These are phyloP conservation scores for Edaphochlamys debaryana DNA, from an alignment of 139 green algal species.

Conservation along the genomic window DNA sequence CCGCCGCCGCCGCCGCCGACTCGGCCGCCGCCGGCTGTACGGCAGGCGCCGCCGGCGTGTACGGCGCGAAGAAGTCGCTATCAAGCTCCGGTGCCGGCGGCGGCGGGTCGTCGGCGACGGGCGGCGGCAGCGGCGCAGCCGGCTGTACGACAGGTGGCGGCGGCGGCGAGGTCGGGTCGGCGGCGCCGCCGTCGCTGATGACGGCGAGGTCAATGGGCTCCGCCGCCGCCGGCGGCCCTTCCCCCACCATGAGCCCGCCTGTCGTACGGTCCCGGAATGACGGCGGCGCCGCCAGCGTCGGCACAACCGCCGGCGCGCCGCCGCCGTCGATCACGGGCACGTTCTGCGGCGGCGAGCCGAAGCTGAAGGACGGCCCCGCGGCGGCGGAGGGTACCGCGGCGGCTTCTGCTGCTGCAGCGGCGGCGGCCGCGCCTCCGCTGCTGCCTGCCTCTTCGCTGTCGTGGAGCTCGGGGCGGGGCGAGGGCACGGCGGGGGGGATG, in stretches of 20 bases:
- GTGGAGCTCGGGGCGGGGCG: not conserved
- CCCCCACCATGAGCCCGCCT: not conserved
- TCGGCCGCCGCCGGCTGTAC: not conserved
- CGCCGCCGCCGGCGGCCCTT: too few relatives aligned
- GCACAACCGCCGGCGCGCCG: too few relatives aligned
- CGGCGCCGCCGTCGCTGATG: not conserved
- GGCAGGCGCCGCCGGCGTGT: not conserved
- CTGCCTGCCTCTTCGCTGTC: not conserved
- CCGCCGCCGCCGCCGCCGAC: not conserved
- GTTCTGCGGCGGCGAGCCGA: constrained; percentile 3
- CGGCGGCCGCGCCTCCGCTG: too few relatives aligned
- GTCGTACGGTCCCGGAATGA: too few relatives aligned
- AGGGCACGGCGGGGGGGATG: constrained; percentile 17
- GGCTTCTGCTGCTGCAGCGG: too few relatives aligned
- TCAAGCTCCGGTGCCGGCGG: not conserved
- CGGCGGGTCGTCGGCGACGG: too few relatives aligned
- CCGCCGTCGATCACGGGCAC: too few relatives aligned
- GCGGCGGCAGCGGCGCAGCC: too few relatives aligned
- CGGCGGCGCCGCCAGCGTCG: not conserved
- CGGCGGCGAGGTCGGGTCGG: too few relatives aligned
- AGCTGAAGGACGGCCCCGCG: too few relatives aligned
- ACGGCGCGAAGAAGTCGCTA: not conserved
- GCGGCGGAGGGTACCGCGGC: too few relatives aligned
- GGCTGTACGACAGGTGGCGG: too few relatives aligned
- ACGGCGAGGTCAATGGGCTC: not conserved